Percentiles rank a stretch among this genome's conserved stretches.
Evolutionary conservation across 2,329 filamentous ascomycete species (phyloP).

Genomic region (Orbilia blumenaviensis): DNA sequence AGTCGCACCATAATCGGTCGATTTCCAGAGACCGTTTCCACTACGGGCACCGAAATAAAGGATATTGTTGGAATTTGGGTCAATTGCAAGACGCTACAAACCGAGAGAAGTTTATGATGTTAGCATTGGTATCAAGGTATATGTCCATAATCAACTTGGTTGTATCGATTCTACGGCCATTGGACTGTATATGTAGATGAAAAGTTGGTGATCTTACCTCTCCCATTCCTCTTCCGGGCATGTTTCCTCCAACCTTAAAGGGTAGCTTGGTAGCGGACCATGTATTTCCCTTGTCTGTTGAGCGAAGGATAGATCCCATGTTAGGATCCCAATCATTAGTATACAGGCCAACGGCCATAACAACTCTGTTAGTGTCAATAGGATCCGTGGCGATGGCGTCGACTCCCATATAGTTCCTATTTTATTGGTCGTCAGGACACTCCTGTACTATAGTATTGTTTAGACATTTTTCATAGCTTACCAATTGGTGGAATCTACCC

Average conservation of each 20-base stretch:
- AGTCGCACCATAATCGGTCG: constrained; percentile 67
- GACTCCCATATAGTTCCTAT: constrained; percentile 68
- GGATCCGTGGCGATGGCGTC: constrained; percentile 69
- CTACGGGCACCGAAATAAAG: constrained; percentile 70
- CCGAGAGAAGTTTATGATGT: neutral
- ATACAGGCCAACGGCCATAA: constrained; percentile 68
- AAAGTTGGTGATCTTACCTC: constrained; percentile 57
- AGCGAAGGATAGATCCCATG: constrained; percentile 67
- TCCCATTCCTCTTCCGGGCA: constrained; percentile 70
- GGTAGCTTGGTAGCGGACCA: constrained; percentile 66
- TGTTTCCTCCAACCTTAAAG: constrained; percentile 72
- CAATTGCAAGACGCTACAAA: constrained; percentile 66
- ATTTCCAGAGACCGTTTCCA: constrained; percentile 70
- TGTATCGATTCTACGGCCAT: neutral
- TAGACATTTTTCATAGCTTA: constrained; percentile 51
- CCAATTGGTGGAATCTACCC: constrained; percentile 64
- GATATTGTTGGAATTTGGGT: constrained; percentile 68
- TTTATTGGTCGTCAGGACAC: neutral
- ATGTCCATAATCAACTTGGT: too few relatives aligned
- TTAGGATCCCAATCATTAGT: constrained; percentile 70
- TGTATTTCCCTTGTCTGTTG: constrained; percentile 66
- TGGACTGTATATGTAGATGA: neutral
- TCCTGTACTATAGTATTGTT: neutral
- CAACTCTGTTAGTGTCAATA: constrained; percentile 66
- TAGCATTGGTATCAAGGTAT: neutral